Base-by-base conservation (phyloP, 805 yeast genomes). In the Lipomyces sp. region DNA sequence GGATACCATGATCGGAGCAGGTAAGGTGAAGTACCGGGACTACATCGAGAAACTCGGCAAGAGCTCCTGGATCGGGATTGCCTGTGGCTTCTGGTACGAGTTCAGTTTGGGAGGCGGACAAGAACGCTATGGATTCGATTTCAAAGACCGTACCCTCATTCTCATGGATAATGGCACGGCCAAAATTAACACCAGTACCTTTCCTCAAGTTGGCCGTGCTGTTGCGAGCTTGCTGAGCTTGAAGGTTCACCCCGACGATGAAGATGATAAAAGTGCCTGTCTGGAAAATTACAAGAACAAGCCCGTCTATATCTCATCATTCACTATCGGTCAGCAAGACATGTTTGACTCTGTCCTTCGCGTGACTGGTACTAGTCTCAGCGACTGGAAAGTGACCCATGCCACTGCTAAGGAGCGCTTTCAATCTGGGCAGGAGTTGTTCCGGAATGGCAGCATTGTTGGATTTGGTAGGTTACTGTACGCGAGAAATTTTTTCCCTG, bases 401-500 rank as follows among this genome's bases (percentile, higher is more conserved):
- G 15, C 32, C 3, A 29, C 39, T 8, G 35, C 51, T 8, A 33
- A 29, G 51, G 59, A 56, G 60, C 13, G 60, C 3, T 56, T 4
- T 37, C 39, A 37, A 33, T 29, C 30, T 1, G 59, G 59, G 39
- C 32, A 1, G 59, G 24, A 32, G n/a, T 1, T 1, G 18, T 29
- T 58, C 18, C 30, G 18, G 65, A 57, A 29, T 10, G 61, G 61
- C 39, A 58, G 58, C 29, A 37, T 1, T 53, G n/a, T 2, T n/a
- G 61, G 61, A 15, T 58, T 58, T 58, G 61, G 32, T 18, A 58
- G 32, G 32, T 10, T 51, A 18, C 33, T 58, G 2, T 58, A 58
- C 32, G 62, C 61, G 11, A 55, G 61, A 3, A 2, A 7, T n/a
- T 57, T 58, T 33, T 58, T 32, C 32, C 59, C 59, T 2, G 62